Conservation (phyloP, 2,329 filamentous ascomycete species). For the Calonectria crousiana region DNA sequence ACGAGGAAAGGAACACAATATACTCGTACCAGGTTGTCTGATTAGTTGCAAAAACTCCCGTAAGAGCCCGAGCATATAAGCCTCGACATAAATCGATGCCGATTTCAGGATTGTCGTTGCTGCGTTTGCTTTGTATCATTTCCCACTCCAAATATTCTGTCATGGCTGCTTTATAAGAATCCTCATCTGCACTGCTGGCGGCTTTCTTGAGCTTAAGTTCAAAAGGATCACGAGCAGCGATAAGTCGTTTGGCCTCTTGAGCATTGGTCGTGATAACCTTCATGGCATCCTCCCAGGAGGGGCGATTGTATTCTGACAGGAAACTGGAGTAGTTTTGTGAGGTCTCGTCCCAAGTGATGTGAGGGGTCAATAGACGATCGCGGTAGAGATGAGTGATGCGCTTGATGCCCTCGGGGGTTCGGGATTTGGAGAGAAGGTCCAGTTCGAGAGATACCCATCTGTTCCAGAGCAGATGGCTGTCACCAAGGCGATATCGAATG, state of each 20-base stretch:
- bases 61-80: conserved; percentile 84
- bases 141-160: conserved; percentile 89
- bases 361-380: conserved; percentile 78
- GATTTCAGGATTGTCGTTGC: conserved; percentile 58
- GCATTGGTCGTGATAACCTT: conserved; percentile 73
- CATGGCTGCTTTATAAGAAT: conserved; percentile 65
- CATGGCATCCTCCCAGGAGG: conserved; percentile 82
- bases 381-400: conserved; percentile 78
- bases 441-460: conserved; percentile 80
- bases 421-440: conserved; percentile 71
- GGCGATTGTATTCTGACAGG: conserved; percentile 76
- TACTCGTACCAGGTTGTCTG: conserved; percentile 87
- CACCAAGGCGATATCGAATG: conserved; percentile 79
- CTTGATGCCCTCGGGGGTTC: conserved; percentile 68
- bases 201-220: conserved; percentile 76
- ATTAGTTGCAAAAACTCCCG: conserved; percentile 77
- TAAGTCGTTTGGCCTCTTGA: conserved; percentile 73
- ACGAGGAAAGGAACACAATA: conserved; percentile 76
- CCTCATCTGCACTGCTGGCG: conserved; percentile 65
- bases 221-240: conserved; percentile 71
- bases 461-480: conserved; percentile 85
- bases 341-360: conserved; percentile 80
- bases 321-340: conserved; percentile 81
- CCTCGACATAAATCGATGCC: conserved; percentile 67
- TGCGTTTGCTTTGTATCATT: conserved; percentile 68